Conservation (phyloP, 805 yeast genomes). For the Spathaspora girioi region DNA sequence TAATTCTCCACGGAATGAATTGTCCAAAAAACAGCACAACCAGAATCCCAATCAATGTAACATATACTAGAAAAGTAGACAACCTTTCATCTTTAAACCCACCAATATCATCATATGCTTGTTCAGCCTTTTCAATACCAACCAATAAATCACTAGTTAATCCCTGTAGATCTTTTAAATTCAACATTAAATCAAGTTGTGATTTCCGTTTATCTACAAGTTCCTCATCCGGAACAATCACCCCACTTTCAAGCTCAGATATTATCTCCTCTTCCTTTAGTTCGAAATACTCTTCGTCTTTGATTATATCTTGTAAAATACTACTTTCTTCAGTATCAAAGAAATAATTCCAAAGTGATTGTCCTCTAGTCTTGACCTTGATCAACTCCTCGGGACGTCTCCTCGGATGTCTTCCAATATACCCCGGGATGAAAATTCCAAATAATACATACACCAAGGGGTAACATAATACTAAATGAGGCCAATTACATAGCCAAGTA, state of each 20-base stretch:
- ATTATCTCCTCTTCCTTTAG: constrained; percentile 7
- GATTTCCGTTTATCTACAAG: constrained; percentile 12
- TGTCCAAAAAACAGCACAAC: constrained; percentile 44
- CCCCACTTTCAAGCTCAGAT: not conserved
- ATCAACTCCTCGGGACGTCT: constrained; percentile 37
- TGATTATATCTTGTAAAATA: constrained; percentile 13
- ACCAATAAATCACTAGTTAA: constrained; percentile 53
- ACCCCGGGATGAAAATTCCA: constrained; percentile 68
- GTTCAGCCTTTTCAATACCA: constrained; percentile 49
- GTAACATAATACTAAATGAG: constrained; percentile 58
- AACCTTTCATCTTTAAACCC: constrained; percentile 67
- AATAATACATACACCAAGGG: constrained; percentile 57
- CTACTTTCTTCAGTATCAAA: constrained; percentile 27
- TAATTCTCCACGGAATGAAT: constrained; percentile 60
- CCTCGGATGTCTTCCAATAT: constrained; percentile 63
- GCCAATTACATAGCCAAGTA: constrained; percentile 68
- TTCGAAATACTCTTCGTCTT: constrained; percentile 23
- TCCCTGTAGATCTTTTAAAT: constrained; percentile 72
- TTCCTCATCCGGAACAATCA: constrained; percentile 1
- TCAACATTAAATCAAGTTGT: constrained; percentile 47
- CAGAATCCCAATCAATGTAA: constrained; percentile 24
- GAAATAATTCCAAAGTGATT: constrained; percentile 45
- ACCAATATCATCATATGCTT: constrained; percentile 56
- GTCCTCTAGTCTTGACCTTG: constrained; percentile 49
- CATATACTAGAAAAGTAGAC: constrained; percentile 56